Percentiles rank a stretch among this genome's conserved stretches.
These are phyloP conservation scores for Circinella minor DNA, from an alignment of 371 early-diverging fungal genomes.

Conservation along the genomic window DNA sequence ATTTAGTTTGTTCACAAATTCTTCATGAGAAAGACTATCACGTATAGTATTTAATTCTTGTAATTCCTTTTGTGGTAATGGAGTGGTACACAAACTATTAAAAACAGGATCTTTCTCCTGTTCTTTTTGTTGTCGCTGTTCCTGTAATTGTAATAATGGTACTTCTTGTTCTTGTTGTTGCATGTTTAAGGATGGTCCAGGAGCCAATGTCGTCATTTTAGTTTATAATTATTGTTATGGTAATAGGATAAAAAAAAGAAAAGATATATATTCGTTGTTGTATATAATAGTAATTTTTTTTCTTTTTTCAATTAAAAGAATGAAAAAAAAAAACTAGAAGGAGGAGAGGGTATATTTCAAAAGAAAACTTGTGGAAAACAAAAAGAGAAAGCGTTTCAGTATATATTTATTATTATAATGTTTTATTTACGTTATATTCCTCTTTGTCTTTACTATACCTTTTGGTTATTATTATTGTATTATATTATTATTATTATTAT, in stretches of 20 bases:
- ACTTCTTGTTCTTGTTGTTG: not conserved
- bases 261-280: not conserved
- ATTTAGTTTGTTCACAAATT: conserved; percentile 22
- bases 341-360: not conserved
- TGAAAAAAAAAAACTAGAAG: too few species aligned
- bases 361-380: too few species aligned
- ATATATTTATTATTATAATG: not conserved
- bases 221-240: not conserved
- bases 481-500: too few species aligned
- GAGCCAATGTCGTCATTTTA: not conserved
- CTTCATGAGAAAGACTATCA: conserved; percentile 15
- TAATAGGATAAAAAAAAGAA: not conserved
- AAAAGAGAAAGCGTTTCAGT: conserved; percentile 2
- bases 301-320: not conserved
- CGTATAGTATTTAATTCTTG: conserved; percentile 22
- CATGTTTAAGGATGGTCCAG: conserved; percentile 7
- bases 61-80: conserved; percentile 30
- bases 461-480: too few species aligned
- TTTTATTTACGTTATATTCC: too few species aligned
- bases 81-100: conserved; percentile 12
- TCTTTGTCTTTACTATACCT: not conserved
- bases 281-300: not conserved
- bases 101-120: conserved; percentile 12
- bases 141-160: too few species aligned
- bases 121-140: not conserved